These are phyloP conservation scores for Blastomyces emzantsi DNA, from an alignment of 2,329 filamentous ascomycete species.

Conservation along the genomic window DNA sequence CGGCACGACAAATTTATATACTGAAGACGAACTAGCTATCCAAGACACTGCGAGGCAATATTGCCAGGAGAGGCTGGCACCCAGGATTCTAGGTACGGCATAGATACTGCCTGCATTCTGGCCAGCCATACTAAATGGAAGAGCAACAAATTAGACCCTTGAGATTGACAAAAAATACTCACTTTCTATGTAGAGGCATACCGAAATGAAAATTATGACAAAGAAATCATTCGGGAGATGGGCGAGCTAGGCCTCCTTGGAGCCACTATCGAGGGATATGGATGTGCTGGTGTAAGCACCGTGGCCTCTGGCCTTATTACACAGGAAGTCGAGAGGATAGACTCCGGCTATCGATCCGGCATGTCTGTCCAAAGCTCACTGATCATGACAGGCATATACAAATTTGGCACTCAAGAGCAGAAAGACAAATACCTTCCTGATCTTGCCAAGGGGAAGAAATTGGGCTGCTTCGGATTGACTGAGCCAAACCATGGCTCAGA, in stretches of 20 bases:
- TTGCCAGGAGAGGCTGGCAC: conserved; percentile 80
- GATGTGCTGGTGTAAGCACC: conserved; percentile 76
- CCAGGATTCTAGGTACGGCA: conserved; percentile 69
- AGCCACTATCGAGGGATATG: conserved; percentile 77
- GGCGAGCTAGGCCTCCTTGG: conserved; percentile 83
- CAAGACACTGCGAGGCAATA: conserved; percentile 86
- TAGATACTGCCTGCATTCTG: not conserved
- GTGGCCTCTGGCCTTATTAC: conserved; percentile 87
- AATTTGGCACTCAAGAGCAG: conserved; percentile 77
- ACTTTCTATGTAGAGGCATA: conserved; percentile 57
- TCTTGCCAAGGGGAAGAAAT: conserved; percentile 71
- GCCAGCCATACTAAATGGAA: not conserved
- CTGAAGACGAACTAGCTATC: conserved; percentile 85
- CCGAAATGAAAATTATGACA: conserved; percentile 77
- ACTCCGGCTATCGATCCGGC: conserved; percentile 83
- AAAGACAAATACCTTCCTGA: conserved; percentile 74
- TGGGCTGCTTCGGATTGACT: conserved; percentile 83
- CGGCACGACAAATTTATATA: conserved; percentile 62
- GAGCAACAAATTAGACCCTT: not conserved
- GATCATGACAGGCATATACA: conserved; percentile 87
- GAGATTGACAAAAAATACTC: conserved; percentile 3
- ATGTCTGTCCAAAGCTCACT: conserved; percentile 91
- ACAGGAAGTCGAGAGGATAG: conserved; percentile 79
- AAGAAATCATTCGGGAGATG: conserved; percentile 81
- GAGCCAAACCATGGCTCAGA: conserved; percentile 92